Evolutionary conservation across 2,329 filamentous ascomycete genomes (phyloP), one percentile per base, ranked within the genome.

Genomic region (Colletotrichum incanum): DNA sequence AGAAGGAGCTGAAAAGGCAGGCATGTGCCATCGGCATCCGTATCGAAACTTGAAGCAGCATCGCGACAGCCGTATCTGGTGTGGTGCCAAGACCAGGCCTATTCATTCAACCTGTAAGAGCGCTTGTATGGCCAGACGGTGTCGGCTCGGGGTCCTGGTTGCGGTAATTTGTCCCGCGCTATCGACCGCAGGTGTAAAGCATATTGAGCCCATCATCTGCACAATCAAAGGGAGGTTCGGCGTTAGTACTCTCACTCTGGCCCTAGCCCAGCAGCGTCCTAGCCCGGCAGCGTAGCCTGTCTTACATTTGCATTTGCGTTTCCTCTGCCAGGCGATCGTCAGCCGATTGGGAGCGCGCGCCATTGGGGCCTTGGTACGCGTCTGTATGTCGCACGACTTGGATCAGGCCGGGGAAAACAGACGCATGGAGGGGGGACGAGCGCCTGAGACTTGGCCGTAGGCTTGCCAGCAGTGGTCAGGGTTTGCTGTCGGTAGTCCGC

Each of bases 81-180:
- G 65, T 61, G 60, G 54, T 45, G 65, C 70, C 70, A 65, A 72
- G 70, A 60, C 34, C 43, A 69, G 65, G 59, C 39, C 31, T 59
- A 55, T 34, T 37, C 50, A 14, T 26, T 26, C 47, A 23, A 41
- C 65, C 65, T 69, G 70, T 65, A 47, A 41, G 59, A 70, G 65
- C 59, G 69, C 65, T 45, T 64, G 43, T 59, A 69, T 26, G 28
- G 47, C 59, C 54, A 60, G 65, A 69, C 59, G 65, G 59, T 49
- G 65, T 69, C 69, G 69, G 69, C 59, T 69, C 59, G n/a, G 66
- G 55, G 52, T 18, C 39, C 70, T 72, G 45, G 65, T 72, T 72
- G 66, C 70, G 70, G 70, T 72, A 70, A 72, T 70, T 68, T 72
- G 66, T 60, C 65, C 65, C 66, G 70, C 70, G 60, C 70, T 60